Conservation (phyloP, 345 rosid species). For the Populus deltoides region DNA sequence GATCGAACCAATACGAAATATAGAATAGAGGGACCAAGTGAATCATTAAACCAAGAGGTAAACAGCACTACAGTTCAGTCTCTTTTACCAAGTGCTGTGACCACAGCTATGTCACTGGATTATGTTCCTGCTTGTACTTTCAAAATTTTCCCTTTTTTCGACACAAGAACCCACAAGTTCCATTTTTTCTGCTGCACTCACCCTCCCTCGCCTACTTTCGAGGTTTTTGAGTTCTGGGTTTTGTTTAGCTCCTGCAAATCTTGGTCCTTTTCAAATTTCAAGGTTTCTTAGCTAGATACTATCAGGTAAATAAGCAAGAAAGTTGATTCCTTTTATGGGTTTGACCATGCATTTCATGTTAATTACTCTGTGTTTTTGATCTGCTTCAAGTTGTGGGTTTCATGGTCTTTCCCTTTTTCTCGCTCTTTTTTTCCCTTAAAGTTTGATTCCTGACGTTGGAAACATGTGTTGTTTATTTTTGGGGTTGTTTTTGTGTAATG, state of each 20-base stretch:
- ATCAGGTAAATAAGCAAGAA: not conserved
- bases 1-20: too few relatives aligned
- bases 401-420: not conserved
- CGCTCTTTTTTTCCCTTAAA: not conserved
- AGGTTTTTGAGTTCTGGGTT: not conserved
- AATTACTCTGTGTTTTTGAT: not conserved
- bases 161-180: not conserved
- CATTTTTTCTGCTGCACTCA: not conserved
- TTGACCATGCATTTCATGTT: not conserved
- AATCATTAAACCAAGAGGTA: not conserved
- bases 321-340: too few relatives aligned
- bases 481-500: not conserved
- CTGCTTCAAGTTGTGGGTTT: not conserved
- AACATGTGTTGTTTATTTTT: not conserved
- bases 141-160: not conserved
- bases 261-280: not conserved
- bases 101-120: not conserved
- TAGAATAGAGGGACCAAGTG: not conserved
- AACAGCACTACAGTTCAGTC: not conserved
- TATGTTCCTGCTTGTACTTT: not conserved
- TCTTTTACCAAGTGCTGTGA: not conserved
- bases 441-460: not conserved
- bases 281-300: not conserved
- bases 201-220: not conserved
- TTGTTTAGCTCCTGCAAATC: not conserved